Percentiles rank a stretch among this genome's conserved stretches.
Conservation (phyloP, 2,329 filamentous ascomycete genomes). For the Sporothrix sp. region DNA sequence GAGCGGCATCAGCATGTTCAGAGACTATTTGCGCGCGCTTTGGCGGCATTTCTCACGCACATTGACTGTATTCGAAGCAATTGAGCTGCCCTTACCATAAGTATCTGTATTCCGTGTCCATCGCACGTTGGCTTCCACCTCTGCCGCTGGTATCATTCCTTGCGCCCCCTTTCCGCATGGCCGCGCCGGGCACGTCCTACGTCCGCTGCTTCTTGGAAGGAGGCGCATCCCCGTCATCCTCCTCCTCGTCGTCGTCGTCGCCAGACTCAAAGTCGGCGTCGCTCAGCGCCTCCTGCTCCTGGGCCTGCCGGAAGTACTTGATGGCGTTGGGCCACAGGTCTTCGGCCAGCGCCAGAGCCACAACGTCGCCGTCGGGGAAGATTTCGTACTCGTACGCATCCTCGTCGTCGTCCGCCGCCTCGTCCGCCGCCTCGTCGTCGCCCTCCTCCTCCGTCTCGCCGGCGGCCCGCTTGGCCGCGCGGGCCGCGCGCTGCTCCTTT, state of each 20-base stretch:
- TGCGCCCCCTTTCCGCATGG: neutral
- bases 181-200: conserved; percentile 14
- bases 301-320: conserved; percentile 78
- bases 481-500: conserved; percentile 25
- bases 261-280: conserved; percentile 57
- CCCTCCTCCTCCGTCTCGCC: conserved; percentile 25
- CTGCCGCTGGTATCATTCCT: neutral
- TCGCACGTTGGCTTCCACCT: neutral
- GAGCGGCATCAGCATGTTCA: neutral
- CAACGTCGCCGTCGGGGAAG: conserved; percentile 76
- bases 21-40: too few species aligned
- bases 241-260: conserved; percentile 22
- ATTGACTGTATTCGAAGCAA: too few species aligned
- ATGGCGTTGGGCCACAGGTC: conserved; percentile 84
- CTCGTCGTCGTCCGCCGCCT: conserved; percentile 38
- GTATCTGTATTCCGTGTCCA: too few species aligned
- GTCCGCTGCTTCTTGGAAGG: conserved; percentile 35
- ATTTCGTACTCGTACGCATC: conserved; percentile 64
- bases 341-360: conserved; percentile 72
- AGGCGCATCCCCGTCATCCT: conserved; percentile 24
- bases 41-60: too few species aligned
- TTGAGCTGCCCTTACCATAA: too few species aligned
- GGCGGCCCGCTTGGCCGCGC: conserved; percentile 22
- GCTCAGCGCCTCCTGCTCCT: conserved; percentile 56
- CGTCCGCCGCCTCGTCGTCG: conserved; percentile 28